These are phyloP conservation scores for Candida maesae DNA, from an alignment of 805 yeast genomes.

Conservation along the genomic window DNA sequence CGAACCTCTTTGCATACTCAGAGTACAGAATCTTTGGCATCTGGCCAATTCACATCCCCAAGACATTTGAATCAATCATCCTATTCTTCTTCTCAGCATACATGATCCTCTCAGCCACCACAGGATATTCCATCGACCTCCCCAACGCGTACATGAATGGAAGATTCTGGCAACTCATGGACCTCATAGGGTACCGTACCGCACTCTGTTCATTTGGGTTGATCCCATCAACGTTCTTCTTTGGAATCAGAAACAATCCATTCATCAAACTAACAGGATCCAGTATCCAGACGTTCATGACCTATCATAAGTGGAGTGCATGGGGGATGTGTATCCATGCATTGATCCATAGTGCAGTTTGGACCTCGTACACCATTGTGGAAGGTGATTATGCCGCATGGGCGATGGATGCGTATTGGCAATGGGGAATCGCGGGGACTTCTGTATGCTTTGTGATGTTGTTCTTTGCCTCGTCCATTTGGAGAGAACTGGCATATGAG, in stretches of 20 bases:
- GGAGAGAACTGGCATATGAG: constrained; percentile 59
- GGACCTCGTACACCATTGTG: constrained; percentile 44
- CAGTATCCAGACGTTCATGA: constrained; percentile 50
- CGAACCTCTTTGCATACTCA: constrained; percentile 28
- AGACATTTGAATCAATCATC: constrained; percentile 29
- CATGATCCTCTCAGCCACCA: constrained; percentile 30
- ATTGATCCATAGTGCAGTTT: constrained; percentile 53
- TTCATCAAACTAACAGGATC: constrained; percentile 60
- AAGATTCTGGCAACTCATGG: constrained; percentile 27
- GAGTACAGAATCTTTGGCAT: constrained; percentile 18
- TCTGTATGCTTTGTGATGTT: constrained; percentile 40
- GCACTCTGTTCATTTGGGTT: constrained; percentile 47
- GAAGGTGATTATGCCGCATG: constrained; percentile 39
- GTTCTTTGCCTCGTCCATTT: constrained; percentile 43
- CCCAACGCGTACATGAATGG: constrained; percentile 39
- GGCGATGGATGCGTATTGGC: constrained; percentile 43
- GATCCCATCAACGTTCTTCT: constrained; percentile 55
- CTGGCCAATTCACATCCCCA: constrained; percentile 31
- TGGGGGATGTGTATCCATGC: constrained; percentile 46
- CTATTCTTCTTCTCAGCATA: constrained; percentile 30
- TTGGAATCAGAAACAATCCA: constrained; percentile 74
- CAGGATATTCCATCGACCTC: constrained; percentile 33
- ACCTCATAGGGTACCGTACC: constrained; percentile 49
- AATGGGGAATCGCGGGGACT: constrained; percentile 48
- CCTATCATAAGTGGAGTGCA: constrained; percentile 66